Evolutionary conservation across 345 rosid species (phyloP), one percentile per base, ranked within the genome.

Genomic region (Barbarea vulgaris): DNA sequence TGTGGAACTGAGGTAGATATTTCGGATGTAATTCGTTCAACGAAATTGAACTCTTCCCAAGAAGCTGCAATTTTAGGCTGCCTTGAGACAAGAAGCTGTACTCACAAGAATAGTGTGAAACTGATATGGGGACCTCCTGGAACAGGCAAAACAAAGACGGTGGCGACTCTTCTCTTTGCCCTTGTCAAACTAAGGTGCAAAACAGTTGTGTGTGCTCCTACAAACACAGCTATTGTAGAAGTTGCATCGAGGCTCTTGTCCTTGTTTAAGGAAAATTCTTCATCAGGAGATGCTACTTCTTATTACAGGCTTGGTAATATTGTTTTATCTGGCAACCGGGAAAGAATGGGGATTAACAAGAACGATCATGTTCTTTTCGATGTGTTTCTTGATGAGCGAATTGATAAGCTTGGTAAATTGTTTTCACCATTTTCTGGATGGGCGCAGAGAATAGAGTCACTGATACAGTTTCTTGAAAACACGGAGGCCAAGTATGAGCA

Each of bases 41-140:
- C 81, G 1, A 57, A 74, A 0, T 11, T 85, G 30, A 80, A 85
- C 70, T 21, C 50, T 2, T 80, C 85, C 2, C 87, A 85, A 64
- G 22, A 67, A 57, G 54, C 2, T 24, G 87, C 83, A 28, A 58
- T 85, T 8, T n/a, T 51, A 19, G 41, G 70, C 7, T 80, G 81
- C 39, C 28, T 79, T 5, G 4, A 33, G 18, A 52, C 12, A 31
- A 39, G 66, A 14, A 19, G 8, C 0, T 81, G 88, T 51, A 3
- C 0, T 14, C 86, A 85, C 48, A 52, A 7, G 64, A 72, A 53
- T n/a, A 48, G 50, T 19, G 79, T 81, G 9, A 75, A 83, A 9
- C 76, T 83, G 5, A 73, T 83, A 1, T 81, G 84, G 85, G 89
- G 89, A 4, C 88, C 88, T 51, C 88, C 89, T 3, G 87, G 89